Evolutionary conservation across 495 filamentous ascomycete genomes (phyloP).

Genomic region (Bryoglossum gracile): DNA sequence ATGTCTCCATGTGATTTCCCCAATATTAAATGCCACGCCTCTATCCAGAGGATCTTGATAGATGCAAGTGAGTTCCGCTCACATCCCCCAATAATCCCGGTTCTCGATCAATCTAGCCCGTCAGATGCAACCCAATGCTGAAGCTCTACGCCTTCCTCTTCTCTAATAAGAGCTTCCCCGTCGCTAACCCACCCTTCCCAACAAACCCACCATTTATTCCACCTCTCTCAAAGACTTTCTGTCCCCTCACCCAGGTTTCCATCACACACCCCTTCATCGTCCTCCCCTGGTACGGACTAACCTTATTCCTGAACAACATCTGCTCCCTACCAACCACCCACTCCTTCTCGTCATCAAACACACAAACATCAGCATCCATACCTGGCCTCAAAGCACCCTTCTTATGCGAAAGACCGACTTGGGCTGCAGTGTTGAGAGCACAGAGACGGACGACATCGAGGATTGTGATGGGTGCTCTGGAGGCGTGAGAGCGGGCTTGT

Average conservation of each 20-base stretch:
- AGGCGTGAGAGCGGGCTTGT: conserved; percentile 42
- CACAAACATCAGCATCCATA: conserved; percentile 84
- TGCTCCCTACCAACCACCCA: conserved; percentile 58
- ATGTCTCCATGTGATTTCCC: too few species aligned
- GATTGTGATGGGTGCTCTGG: conserved; percentile 36
- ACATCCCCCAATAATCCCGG: too few species aligned
- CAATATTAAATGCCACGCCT: too few species aligned
- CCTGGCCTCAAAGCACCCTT: conserved; percentile 83
- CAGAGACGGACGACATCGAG: conserved; percentile 80
- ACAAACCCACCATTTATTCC: conserved; percentile 48
- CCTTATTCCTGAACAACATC: conserved; percentile 95
- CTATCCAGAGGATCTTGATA: too few species aligned
- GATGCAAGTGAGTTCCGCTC: too few species aligned
- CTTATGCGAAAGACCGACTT: conserved; percentile 75
- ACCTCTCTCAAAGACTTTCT: conserved; percentile 57
- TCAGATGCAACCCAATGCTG: too few species aligned
- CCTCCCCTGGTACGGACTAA: conserved; percentile 85
- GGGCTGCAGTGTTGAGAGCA: conserved; percentile 77
- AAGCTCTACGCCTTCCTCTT: conserved; percentile 17
- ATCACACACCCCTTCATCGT: conserved; percentile 70
- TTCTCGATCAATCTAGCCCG: too few species aligned
- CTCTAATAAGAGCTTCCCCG: conserved; percentile 49
- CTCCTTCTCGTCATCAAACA: conserved; percentile 78
- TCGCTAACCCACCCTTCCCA: conserved; percentile 44
- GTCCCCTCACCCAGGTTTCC: conserved; percentile 86